Evolutionary conservation across 2,329 filamentous ascomycete species (phyloP).

Genomic region (Penicillium sp.): DNA sequence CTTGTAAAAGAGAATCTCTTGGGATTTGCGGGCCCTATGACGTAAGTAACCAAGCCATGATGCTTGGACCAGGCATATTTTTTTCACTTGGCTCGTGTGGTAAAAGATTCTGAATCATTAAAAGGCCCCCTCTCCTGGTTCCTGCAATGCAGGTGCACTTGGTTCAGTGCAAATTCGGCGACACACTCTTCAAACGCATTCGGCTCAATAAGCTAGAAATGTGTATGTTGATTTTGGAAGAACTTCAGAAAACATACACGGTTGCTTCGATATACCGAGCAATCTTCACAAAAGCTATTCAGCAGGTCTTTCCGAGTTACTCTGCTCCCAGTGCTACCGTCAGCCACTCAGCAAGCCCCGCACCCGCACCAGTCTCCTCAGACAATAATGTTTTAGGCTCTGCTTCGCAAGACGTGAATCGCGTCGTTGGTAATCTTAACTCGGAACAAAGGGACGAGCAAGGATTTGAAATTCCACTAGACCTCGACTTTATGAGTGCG

Average conservation of each 20-base stretch:
- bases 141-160: conserved; percentile 38
- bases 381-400: too few relatives aligned
- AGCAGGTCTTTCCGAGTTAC: conserved; percentile 16
- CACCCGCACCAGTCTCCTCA: too few relatives aligned
- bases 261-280: conserved; percentile 30
- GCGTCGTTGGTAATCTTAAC: too few relatives aligned
- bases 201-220: conserved; percentile 34
- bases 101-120: neutral
- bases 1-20: conserved; percentile 28
- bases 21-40: conserved; percentile 28
- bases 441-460: too few relatives aligned
- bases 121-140: conserved; percentile 30
- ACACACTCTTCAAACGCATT: conserved; percentile 27
- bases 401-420: too few relatives aligned
- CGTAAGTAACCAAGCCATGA: conserved; percentile 17
- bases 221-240: conserved; percentile 36
- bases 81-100: too few relatives aligned
- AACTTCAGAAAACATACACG: conserved; percentile 33
- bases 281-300: conserved; percentile 29
- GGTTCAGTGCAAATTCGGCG: conserved; percentile 28
- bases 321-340: neutral
- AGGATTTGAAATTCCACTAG: too few relatives aligned
- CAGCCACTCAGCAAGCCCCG: too few relatives aligned
- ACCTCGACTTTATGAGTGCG: too few relatives aligned
- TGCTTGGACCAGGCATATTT: too few relatives aligned